Evolutionary conservation across 305 asterid genomes (phyloP).

Genomic region (Rubia balearica): DNA sequence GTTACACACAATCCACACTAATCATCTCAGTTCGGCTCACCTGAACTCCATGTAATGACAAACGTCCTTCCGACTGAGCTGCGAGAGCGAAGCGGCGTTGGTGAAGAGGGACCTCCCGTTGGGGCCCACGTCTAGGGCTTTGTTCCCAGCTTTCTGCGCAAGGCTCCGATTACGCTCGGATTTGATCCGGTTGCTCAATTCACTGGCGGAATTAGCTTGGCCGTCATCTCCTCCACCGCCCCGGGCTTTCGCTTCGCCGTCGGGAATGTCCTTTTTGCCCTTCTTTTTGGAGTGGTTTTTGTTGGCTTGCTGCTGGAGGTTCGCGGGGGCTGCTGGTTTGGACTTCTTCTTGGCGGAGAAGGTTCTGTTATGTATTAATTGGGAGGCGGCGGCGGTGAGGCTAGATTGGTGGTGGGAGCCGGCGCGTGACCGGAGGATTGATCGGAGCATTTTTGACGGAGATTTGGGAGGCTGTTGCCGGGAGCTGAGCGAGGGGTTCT

Average conservation of each 20-base stretch:
- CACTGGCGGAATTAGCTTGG: conserved; percentile 1
- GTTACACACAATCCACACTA: not conserved
- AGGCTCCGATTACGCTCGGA: conserved; percentile 39
- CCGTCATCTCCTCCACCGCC: conserved; percentile 14
- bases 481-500: not conserved
- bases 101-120: conserved; percentile 76
- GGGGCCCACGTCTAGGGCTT: conserved; percentile 70
- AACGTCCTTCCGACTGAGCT: conserved; percentile 44
- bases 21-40: conserved; percentile 19
- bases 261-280: conserved; percentile 7
- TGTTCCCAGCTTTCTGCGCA: conserved; percentile 57
- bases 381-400: conserved; percentile 1
- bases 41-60: conserved; percentile 69
- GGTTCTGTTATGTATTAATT: conserved; percentile 33
- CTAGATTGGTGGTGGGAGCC: conserved; percentile 14
- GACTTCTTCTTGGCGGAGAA: conserved; percentile 31
- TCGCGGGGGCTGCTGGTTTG: not conserved
- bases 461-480: conserved; percentile 12
- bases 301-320: conserved; percentile 9
- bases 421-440: conserved; percentile 57
- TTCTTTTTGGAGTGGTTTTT: conserved; percentile 10
- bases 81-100: conserved; percentile 40
- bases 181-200: conserved; percentile 19
- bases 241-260: conserved; percentile 5
- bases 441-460: conserved; percentile 43